Base-by-base conservation (phyloP, 768 basidiomycete species). In the Galerina marginata region DNA sequence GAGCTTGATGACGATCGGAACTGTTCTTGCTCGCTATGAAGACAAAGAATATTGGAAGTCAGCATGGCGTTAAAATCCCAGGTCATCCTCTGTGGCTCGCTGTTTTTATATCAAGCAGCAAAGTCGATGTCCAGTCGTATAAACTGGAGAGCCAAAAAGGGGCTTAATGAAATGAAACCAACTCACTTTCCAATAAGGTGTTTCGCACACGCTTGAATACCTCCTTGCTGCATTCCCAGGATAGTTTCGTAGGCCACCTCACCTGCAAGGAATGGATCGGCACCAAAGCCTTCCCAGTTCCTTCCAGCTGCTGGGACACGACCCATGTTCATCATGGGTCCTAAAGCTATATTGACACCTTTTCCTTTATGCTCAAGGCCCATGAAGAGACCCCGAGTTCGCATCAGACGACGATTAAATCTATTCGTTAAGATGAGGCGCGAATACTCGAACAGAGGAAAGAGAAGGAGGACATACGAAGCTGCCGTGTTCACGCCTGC, bases 251-350 rank as follows among this genome's bases (percentile, higher is more conserved):
- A 90, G 4, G 88, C 84, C 0, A 80, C 79, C 69, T 92, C 93
- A 11, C 95, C 93, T n/a, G 84, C 67, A 14, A 96, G 77, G 76
- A 86, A 96, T 0, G 95, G 95, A 71, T 97, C 95, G 9, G 84
- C 93, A 29, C 95, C 94, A 59, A 95, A 95, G n/a, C 93, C 93
- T 80, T 96, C 95, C 92, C 93, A 96, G 73, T 95, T 94, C 29
- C 95, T 81, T 15, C 95, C 95, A 7, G 90, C 93, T 63, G 85
- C 80, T 2, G 91, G 87, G 16, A 89, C 75, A 15, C 92, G 85
- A 1, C 89, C 91, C 79, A 96, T 84, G 71, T 95, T 95, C 87
- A 93, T 95, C 89, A 92, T 92, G 0, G 93, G 83, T 1, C 84
- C 85, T 6, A 96, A 81, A 9, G 87, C 89, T 48, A 96, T 77